Evolutionary conservation across 176 grass and related monocot genomes (phyloP), one percentile per base, ranked within the genome.

Genomic region (Raddia distichophylla): DNA sequence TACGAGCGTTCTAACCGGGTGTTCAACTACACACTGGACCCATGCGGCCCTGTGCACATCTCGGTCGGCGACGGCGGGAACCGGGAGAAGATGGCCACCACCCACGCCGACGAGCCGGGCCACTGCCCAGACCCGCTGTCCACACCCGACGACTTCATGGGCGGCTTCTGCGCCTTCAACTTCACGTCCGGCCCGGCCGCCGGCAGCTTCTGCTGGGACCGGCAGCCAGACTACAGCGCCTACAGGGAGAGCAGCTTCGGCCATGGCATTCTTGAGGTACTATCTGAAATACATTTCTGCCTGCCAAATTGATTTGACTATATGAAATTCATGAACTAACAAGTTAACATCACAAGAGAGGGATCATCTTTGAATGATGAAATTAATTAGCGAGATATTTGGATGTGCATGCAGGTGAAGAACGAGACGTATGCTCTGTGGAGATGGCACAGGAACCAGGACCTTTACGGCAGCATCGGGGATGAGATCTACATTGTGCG

Each of bases 1-100:
- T 97, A 97, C 12, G 94, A 97, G 84, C 83, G 94, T 64, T 97
- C 91, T 3, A 97, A 97, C 80, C 82, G 94, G 51, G 89, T 97
- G 47, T 94, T 90, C 79, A 90, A 97, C 64, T 95, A 90, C 75
- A 52, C 78, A 19, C 54, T 92, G 76, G 84, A 95, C 73, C 86
- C 81, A 19, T 95, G 90, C n/a, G 93, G 90, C 12, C 87, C 90
- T 1, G 78, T 95, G 50, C 79, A 95, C 71, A 90, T 95, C 80
- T 76, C 87, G 2, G 65, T 95, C 1, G 90, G 93, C 5, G 93
- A 92, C 59, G 90, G 93, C 27, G 93, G 93, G 8, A 92, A 95
- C 74, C 73, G 87, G 15, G 93, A 95, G 78, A 95, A 95, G 79
- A 91, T 97, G 83, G 91, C 94, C 7, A 88, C 85, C 56, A 49